phyloP scores from a whole-genome alignment of 179 eudicot species.

The Beta corolliflora region DNA sequence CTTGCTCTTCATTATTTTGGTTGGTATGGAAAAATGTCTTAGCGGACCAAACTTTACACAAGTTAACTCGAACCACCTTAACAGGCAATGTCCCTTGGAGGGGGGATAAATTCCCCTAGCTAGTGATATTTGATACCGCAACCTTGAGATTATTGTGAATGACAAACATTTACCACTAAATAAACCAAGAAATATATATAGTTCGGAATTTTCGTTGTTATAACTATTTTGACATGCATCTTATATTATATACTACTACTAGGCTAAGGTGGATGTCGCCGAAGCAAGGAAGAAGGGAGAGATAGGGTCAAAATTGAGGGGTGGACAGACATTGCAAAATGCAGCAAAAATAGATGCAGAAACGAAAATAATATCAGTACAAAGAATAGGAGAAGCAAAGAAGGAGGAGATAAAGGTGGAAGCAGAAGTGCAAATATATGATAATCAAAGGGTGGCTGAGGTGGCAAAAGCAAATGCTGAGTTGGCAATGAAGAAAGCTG shows the following conservation, averaged over 20 bases:
- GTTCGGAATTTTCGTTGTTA: background rate
- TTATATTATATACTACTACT: background rate
- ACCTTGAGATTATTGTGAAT: too few species aligned
- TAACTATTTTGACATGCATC: background rate
- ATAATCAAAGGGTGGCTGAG: constrained; percentile 40
- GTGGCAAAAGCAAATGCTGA: constrained; percentile 43
- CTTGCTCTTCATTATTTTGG: too few species aligned
- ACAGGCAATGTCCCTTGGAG: too few species aligned
- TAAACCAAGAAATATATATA: too few species aligned
- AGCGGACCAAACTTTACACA: too few species aligned
- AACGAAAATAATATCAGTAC: constrained; percentile 33
- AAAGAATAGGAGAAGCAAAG: constrained; percentile 30
- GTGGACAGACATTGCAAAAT: constrained; percentile 41
- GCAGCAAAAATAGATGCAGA: constrained; percentile 42
- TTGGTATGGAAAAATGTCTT: too few species aligned
- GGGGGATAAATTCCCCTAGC: too few species aligned
- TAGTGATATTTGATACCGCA: too few species aligned
- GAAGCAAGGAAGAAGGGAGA: constrained; percentile 48
- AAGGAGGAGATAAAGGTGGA: constrained; percentile 37
- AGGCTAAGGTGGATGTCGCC: constrained; percentile 44
- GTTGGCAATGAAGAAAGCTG: constrained; percentile 38
- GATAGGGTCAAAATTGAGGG: constrained; percentile 38
- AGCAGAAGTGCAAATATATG: constrained; percentile 37
- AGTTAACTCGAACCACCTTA: too few species aligned
- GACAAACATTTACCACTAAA: too few species aligned